Conservation (phyloP, 1,284 basidiomycete genomes). For the Pyrrhoderma noxium region DNA sequence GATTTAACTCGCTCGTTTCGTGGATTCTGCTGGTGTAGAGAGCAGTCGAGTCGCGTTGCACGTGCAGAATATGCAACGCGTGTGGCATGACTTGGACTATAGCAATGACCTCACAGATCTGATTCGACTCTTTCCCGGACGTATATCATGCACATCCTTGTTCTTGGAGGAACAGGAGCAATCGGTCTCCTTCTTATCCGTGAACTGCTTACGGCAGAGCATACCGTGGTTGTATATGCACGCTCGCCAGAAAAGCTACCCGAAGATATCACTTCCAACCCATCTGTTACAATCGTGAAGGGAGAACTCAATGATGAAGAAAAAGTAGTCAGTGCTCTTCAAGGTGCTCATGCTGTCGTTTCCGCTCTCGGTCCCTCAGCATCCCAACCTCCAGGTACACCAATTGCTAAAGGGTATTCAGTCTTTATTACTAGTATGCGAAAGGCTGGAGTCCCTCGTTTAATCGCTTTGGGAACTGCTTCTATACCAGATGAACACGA, state of each 20-base stretch:
- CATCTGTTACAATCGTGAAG: constrained; percentile 41
- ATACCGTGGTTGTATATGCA: constrained; percentile 50
- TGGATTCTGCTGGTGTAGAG: no score
- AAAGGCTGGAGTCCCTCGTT: constrained; percentile 41
- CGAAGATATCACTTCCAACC: constrained; percentile 36
- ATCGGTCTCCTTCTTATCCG: constrained; percentile 47
- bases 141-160: constrained; percentile 27
- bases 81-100: neutral
- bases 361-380: constrained; percentile 53
- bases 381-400: constrained; percentile 36
- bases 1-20: no score
- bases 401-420: constrained; percentile 52
- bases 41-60: no score
- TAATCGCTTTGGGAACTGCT: constrained; percentile 58
- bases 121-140: no score
- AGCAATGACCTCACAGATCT: neutral
- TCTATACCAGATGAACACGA: constrained; percentile 57
- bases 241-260: constrained; percentile 57
- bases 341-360: constrained; percentile 52
- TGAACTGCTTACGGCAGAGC: constrained; percentile 39
- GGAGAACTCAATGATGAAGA: constrained; percentile 48
- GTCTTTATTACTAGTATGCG: constrained; percentile 49
- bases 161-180: constrained; percentile 52
- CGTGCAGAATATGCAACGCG: no score
- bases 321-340: constrained; percentile 42